These are phyloP conservation scores for Teunomyces stri DNA, from an alignment of 805 yeast genomes.

Conservation along the genomic window DNA sequence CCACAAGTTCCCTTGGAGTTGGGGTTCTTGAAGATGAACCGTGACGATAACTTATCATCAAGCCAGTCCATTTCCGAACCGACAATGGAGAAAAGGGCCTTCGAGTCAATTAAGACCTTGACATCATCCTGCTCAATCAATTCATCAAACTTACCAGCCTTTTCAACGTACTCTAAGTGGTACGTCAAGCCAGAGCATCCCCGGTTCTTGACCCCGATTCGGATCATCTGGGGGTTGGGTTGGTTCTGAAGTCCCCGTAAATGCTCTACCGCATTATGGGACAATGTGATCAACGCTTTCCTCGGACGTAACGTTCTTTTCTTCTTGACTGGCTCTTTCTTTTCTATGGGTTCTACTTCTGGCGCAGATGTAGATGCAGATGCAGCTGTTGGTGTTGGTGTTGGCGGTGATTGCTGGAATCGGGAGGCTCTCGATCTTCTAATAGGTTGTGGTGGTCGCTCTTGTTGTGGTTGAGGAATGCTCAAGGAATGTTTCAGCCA, in stretches of 20 bases:
- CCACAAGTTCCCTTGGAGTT: constrained; percentile 98
- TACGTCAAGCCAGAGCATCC: constrained; percentile 97
- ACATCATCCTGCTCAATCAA: constrained; percentile 91
- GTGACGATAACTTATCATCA: constrained; percentile 84
- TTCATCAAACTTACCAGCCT: constrained; percentile 95
- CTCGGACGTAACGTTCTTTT: constrained; percentile 78
- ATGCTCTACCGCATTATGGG: constrained; percentile 74
- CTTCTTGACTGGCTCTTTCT: constrained; percentile 19
- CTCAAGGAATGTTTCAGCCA: constrained; percentile 33
- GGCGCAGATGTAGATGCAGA: constrained; percentile 6
- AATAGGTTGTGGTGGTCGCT: constrained; percentile 7
- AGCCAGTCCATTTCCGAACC: constrained; percentile 99
- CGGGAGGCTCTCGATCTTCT: constrained; percentile 36
- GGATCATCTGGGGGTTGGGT: constrained; percentile 84
- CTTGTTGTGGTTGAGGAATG: constrained; percentile 11
- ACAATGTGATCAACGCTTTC: constrained; percentile 82
- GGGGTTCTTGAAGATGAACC: constrained; percentile 92
- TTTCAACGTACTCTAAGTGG: constrained; percentile 82
- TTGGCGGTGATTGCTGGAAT: constrained; percentile 11
- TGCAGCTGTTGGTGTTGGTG: constrained; percentile 7
- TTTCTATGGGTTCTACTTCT: constrained; percentile 6
- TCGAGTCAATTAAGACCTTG: constrained; percentile 88
- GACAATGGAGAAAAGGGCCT: constrained; percentile 91
- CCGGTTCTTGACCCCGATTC: constrained; percentile 92
- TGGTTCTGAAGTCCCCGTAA: constrained; percentile 62